Evolutionary conservation across 2,329 filamentous ascomycete species (phyloP).

Genomic region (Iodosphaeria phyllophila): DNA sequence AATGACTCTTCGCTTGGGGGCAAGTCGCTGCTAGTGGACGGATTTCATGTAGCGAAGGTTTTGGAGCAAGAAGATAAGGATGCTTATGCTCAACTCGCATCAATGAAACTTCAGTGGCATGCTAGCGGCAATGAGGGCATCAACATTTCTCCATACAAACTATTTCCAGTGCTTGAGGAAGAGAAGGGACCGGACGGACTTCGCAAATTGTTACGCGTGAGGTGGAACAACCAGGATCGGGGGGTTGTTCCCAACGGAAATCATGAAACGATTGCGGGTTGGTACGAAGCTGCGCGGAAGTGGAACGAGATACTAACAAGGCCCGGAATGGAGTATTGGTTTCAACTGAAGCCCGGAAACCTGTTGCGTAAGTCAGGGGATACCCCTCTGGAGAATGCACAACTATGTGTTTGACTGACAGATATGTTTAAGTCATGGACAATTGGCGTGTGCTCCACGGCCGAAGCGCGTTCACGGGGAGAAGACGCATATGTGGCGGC

Average conservation of each 20-base stretch:
- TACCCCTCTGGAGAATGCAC: not conserved
- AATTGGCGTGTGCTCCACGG: conserved; percentile 94
- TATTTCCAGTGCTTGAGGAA: conserved; percentile 55
- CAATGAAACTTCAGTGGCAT: conserved; percentile 50
- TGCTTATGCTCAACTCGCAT: conserved; percentile 38
- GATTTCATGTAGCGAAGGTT: conserved; percentile 51
- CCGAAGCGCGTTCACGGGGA: conserved; percentile 63
- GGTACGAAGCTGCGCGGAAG: conserved; percentile 65
- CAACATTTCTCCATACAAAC: conserved; percentile 52
- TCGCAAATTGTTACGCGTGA: conserved; percentile 35
- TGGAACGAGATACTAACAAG: conserved; percentile 54
- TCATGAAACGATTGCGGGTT: conserved; percentile 30
- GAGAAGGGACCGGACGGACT: no score
- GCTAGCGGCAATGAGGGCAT: conserved; percentile 80
- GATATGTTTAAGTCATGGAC: conserved; percentile 51
- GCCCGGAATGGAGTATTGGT: conserved; percentile 53
- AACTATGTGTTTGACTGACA: not conserved
- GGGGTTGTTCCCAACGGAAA: conserved; percentile 42
- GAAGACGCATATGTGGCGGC: conserved; percentile 73
- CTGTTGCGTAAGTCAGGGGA: conserved; percentile 46
- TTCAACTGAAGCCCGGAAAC: conserved; percentile 61
- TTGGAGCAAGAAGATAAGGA: conserved; percentile 33
- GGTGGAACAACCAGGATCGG: conserved; percentile 90
- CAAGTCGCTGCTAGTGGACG: conserved; percentile 68
- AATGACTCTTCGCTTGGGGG: conserved; percentile 35